Evolutionary conservation across 352 stramenopile species (phyloP).

Genomic region (Sclerospora graminicola): DNA sequence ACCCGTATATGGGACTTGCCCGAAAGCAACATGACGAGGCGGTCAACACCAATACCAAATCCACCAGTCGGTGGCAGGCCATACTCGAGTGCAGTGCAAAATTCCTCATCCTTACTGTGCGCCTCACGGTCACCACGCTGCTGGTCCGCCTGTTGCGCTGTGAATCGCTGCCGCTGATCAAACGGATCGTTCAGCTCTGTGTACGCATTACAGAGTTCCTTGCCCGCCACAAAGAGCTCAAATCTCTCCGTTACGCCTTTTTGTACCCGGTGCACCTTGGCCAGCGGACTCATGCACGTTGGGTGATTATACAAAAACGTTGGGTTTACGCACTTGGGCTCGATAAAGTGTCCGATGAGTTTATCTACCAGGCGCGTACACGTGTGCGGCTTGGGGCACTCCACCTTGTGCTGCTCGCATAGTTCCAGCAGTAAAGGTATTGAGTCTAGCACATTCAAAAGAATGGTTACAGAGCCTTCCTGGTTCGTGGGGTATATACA

Average conservation of each 20-base stretch:
- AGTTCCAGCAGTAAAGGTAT: constrained; percentile 75
- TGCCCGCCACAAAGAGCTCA: constrained; percentile 94
- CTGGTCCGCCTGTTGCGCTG: constrained; percentile 85
- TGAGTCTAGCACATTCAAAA: constrained; percentile 22
- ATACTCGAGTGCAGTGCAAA: constrained; percentile 96
- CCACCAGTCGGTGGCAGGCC: constrained; percentile 94
- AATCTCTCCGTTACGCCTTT: constrained; percentile 94
- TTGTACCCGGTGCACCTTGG: constrained; percentile 91
- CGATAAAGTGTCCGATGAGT: constrained; percentile 96
- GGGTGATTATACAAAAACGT: constrained; percentile 99
- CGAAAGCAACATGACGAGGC: constrained; percentile 97
- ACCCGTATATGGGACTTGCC: constrained; percentile 96
- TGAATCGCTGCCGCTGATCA: constrained; percentile 94
- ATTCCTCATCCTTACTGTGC: constrained; percentile 93
- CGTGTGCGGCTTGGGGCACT: constrained; percentile 90
- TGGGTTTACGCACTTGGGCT: constrained; percentile 88
- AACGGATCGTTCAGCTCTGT: constrained; percentile 98
- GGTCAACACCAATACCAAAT: constrained; percentile 96
- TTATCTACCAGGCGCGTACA: constrained; percentile 94
- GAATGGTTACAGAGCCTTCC: background rate
- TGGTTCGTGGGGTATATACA: background rate
- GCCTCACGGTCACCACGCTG: constrained; percentile 81
- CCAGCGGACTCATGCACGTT: constrained; percentile 94
- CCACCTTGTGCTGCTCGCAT: constrained; percentile 81
- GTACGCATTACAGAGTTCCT: constrained; percentile 97